Conservation (phyloP, 78 protist genomes). For the Dictyostelium discoideum region DNA sequence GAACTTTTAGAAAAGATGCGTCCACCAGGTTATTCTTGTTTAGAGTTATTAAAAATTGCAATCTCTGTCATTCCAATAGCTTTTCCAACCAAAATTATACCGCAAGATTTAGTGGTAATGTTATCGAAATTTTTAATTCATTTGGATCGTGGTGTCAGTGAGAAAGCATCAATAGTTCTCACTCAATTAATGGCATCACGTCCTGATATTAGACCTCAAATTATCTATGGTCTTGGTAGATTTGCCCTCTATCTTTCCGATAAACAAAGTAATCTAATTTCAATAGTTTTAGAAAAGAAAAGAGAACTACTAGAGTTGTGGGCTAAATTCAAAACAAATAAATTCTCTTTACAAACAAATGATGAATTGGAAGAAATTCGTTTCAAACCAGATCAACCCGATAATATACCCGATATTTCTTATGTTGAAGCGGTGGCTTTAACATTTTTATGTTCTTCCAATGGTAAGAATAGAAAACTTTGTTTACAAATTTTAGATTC, state of each 20-base stretch:
- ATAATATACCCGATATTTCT: constrained; percentile 6
- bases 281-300: constrained; percentile 32
- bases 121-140: constrained; percentile 70
- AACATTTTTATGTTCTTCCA: constrained; percentile 49
- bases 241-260: constrained; percentile 50
- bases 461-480: constrained; percentile 34
- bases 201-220: constrained; percentile 62
- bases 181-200: constrained; percentile 68
- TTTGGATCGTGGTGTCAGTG: constrained; percentile 72
- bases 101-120: constrained; percentile 51
- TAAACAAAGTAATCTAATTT: neutral
- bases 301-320: constrained; percentile 25
- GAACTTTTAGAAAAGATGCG: constrained; percentile 70
- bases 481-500: constrained; percentile 34
- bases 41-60: constrained; percentile 67
- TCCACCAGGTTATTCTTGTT: constrained; percentile 72
- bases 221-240: constrained; percentile 58
- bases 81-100: constrained; percentile 12
- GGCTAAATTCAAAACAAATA: constrained; percentile 28
- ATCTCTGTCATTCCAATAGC: constrained; percentile 72
- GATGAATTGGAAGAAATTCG: neutral
- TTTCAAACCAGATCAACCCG: constrained; percentile 26
- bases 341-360: constrained; percentile 16
- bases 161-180: constrained; percentile 51
- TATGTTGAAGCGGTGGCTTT: constrained; percentile 61